A percentile compares a stretch with the other conserved stretches of the same genome.
phyloP scores from a whole-genome alignment of 371 early-diverging fungal species.

The Mortierella sp. region DNA sequence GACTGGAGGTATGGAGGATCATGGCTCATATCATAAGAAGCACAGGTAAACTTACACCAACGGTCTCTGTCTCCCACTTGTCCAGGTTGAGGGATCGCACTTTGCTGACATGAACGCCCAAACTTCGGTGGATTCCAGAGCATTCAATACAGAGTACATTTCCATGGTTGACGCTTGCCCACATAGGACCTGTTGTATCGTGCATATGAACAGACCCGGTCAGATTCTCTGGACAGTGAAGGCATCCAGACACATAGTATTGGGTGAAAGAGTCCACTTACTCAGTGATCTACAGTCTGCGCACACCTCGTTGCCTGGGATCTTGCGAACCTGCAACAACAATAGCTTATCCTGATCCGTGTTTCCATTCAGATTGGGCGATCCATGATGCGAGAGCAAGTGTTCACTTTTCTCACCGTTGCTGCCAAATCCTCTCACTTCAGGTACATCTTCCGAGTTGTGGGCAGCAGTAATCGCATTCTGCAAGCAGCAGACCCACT shows the following conservation, averaged over 20 bases:
- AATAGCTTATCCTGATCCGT: conserved; percentile 43
- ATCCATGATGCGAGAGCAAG: conserved; percentile 30
- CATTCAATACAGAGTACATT: conserved; percentile 96
- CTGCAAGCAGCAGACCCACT: conserved; percentile 84
- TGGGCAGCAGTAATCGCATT: conserved; percentile 76
- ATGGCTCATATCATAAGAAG: neutral
- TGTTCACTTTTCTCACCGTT: conserved; percentile 33
- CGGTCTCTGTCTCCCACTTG: conserved; percentile 86
- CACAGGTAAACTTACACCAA: conserved; percentile 59
- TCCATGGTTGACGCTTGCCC: conserved; percentile 95
- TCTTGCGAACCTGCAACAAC: conserved; percentile 45
- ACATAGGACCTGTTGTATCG: conserved; percentile 72
- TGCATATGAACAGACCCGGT: neutral
- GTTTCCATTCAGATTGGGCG: conserved; percentile 51
- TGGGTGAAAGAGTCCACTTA: conserved; percentile 11
- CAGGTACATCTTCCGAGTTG: conserved; percentile 62
- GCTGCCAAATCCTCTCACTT: conserved; percentile 49
- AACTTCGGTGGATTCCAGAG: conserved; percentile 95
- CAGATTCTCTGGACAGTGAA: too few species aligned
- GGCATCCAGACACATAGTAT: too few species aligned
- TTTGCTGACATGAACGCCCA: conserved; percentile 93
- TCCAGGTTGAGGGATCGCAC: conserved; percentile 88
- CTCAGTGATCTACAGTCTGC: conserved; percentile 43
- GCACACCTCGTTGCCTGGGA: conserved; percentile 39
- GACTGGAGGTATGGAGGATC: neutral